Base-by-base conservation (phyloP, 2,329 filamentous ascomycete species). In the Pseudonectria foliicola region DNA sequence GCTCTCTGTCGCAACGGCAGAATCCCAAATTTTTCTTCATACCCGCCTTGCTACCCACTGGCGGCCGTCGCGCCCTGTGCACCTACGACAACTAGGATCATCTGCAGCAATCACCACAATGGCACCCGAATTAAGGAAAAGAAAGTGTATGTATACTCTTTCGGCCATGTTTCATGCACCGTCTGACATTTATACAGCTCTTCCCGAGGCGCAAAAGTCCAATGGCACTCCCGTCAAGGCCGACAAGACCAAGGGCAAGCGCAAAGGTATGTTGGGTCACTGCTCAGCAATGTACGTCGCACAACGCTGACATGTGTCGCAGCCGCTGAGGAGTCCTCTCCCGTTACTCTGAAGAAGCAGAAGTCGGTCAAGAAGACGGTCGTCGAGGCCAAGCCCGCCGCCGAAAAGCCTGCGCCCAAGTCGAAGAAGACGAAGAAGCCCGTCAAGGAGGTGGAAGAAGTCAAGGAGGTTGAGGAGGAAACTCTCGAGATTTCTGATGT, bases 291-390 rank as follows among this genome's bases (percentile, higher is more conserved):
- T 13, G 6, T 23, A 13, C 4, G 10, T 25, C 11, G 25, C 26
- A 31, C 31, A 16, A 35, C 36, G 27, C 55, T 63, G 43, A 63
- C 32, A 14, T 3, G 5, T 21, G 13, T 15, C 16, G 18, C 37
- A 67, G 65, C 66, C n/a, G 48, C 57, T 40, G 66, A 68, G 23
- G 65, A 69, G 48, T 52, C 60, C n/a, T 66, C 63, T 6, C 64
- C 64, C 29, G 57, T 65, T 35, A 59, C 60, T 13, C 34, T 56
- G 33, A 70, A 70, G 56, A 70, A 70, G 55, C 52, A 66, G 35
- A 71, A 68, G 48, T 53, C 67, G 30, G 56, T 52, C 35, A 52
- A 56, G 41, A 54, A 57, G 47, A 42, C 46, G 16, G 33, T 45
- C 27, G 46, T 43, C 38, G 44, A 45, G 14, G 39, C 45, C 33